phyloP scores from a whole-genome alignment of 805 yeast genomes.

The Metschnikowia continentalis region DNA sequence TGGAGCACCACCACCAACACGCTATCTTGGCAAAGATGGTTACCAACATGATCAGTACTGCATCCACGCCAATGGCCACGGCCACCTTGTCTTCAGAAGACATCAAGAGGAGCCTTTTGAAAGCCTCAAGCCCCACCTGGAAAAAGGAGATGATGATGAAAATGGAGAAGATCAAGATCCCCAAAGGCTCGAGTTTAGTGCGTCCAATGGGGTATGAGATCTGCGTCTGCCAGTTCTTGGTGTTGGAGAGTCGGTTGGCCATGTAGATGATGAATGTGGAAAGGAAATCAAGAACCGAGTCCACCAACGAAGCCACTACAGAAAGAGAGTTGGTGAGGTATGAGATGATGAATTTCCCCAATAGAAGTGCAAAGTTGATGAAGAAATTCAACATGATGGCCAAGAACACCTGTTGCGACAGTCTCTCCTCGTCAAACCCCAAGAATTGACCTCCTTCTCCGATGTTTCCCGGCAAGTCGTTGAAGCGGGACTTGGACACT shows the following conservation, averaged over 20 bases:
- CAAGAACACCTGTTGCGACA: slow-evolving; percentile 41
- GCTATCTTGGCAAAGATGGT: slow-evolving; percentile 59
- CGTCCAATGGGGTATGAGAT: slow-evolving; percentile 65
- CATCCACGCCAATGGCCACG: slow-evolving; percentile 46
- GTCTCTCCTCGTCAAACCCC: slow-evolving; percentile 44
- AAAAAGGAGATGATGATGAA: slow-evolving; percentile 67
- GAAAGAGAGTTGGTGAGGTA: slow-evolving; percentile 68
- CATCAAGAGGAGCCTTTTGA: slow-evolving; percentile 41
- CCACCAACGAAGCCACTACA: slow-evolving; percentile 73
- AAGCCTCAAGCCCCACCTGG: slow-evolving; percentile 67
- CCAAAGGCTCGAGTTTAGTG: slow-evolving; percentile 70
- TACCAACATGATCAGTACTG: slow-evolving; percentile 55
- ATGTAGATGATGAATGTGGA: slow-evolving; percentile 70
- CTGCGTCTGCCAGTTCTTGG: slow-evolving; percentile 43
- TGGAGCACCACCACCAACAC: slow-evolving; percentile 62
- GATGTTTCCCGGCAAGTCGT: slow-evolving; percentile 58
- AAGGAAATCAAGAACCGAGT: slow-evolving; percentile 67
- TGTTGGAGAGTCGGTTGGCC: slow-evolving; percentile 49
- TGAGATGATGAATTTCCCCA: slow-evolving; percentile 59
- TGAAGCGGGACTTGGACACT: slow-evolving; percentile 25
- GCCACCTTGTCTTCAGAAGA: slow-evolving; percentile 30
- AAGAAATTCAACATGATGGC: slow-evolving; percentile 65
- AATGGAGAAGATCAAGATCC: slow-evolving; percentile 68
- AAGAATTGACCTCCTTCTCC: slow-evolving; percentile 53
- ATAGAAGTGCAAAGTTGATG: slow-evolving; percentile 53